Evolutionary conservation across 306 rosid genomes (phyloP), one percentile per base, ranked within the genome.

Genomic region (Casuarina cunninghamiana): DNA sequence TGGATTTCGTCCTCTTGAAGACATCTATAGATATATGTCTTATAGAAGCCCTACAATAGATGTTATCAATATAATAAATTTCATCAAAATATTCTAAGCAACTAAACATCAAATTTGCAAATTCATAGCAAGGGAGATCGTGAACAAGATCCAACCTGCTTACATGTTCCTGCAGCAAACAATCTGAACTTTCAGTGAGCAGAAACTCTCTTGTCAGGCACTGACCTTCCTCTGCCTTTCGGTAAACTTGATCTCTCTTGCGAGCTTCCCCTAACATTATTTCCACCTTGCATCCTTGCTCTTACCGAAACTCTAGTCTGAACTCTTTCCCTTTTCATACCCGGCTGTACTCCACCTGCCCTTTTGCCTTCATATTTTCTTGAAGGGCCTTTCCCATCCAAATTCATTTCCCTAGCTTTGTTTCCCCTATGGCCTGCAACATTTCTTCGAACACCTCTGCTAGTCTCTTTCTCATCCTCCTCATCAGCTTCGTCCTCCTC

Each of bases 281-380:
- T 49, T n/a, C 69, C 71, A 75, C 75, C 73, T 32, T 71, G 74
- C 69, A n/a, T 72, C 61, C 42, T 53, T 50, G 12, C 61, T 72
- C 80, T 83, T 54, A 58, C 69, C 32, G 83, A 81, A 79, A 21
- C 68, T 68, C 53, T 82, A 0, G 41, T 49, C 6, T 79, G 76
- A 75, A 10, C 53, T 21, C 43, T 76, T 69, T 72, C 75, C 81
- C 75, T 53, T 0, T 55, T 62, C 85, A 46, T 77, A 48, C 21
- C 69, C 13, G 11, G 35, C 75, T 58, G 6, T 53, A 75, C 82
- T 65, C 75, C 77, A 63, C 2, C 61, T 1, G 75, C 73, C 72
- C 87, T 74, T 73, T 81, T 83, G 42, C 84, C 67, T 46, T 19
- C 63, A 81, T 68, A 68, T 75, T 84, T 72, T 82, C 84, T 79